phyloP scores from a whole-genome alignment of 495 filamentous ascomycete genomes.

The Articulospora tetracladia region DNA sequence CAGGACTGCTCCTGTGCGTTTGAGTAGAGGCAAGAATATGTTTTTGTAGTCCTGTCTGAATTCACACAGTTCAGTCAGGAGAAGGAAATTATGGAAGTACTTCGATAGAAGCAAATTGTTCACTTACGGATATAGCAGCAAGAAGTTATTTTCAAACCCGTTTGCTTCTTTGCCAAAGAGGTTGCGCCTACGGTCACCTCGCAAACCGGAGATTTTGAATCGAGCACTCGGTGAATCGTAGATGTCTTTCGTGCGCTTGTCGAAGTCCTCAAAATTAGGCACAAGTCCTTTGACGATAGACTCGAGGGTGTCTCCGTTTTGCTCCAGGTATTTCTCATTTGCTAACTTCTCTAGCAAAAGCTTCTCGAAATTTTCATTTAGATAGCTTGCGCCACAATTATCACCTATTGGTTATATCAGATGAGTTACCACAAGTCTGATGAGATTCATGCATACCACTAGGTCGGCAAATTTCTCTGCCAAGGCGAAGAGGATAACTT shows the following conservation, averaged over 20 bases:
- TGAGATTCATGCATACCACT: constrained; percentile 5
- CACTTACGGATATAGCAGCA: neutral
- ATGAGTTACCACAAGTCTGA: neutral
- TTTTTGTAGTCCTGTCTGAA: neutral
- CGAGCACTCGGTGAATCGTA: neutral
- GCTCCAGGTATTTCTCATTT: constrained; percentile 8
- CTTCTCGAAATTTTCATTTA: constrained; percentile 14
- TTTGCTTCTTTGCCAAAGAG: neutral
- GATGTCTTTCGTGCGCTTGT: neutral
- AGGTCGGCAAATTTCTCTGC: constrained; percentile 7
- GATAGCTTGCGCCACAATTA: constrained; percentile 16
- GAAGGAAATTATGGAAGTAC: neutral
- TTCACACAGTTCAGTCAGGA: neutral
- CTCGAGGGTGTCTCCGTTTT: constrained; percentile 12
- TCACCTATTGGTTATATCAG: neutral
- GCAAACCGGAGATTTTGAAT: neutral
- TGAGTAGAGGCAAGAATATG: neutral
- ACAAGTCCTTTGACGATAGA: constrained; percentile 4
- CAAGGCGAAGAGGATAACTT: constrained; percentile 26
- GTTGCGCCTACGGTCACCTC: neutral
- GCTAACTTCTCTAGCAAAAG: constrained; percentile 3
- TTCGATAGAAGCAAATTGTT: too few species aligned
- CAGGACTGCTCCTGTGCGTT: neutral
- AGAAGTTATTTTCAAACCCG: neutral
- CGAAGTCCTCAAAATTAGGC: neutral